These are phyloP conservation scores for Straminergon stramineum DNA, from an alignment of 225 moss, liverwort and hornwort genomes.

Conservation along the genomic window DNA sequence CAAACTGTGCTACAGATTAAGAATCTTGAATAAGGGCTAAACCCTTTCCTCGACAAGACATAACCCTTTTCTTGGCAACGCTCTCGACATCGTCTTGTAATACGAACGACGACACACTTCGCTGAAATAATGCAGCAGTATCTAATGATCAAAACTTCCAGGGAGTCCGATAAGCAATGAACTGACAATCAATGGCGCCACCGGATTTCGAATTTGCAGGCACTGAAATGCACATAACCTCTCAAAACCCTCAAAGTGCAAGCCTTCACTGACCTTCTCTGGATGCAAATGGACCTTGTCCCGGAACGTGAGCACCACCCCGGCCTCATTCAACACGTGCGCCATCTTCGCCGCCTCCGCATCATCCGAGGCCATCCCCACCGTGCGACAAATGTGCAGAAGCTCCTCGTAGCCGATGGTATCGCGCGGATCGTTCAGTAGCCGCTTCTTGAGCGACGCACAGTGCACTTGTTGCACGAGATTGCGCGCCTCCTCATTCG, in stretches of 20 bases:
- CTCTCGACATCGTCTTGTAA: neutral
- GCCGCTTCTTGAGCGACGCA: conserved; percentile 45
- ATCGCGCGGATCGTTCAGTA: conserved; percentile 59
- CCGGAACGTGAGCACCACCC: conserved; percentile 79
- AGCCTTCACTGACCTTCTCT: conserved; percentile 52
- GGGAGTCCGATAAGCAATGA: neutral
- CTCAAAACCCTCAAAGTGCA: neutral
- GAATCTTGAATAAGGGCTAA: neutral
- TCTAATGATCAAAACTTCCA: neutral
- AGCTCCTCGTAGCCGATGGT: conserved; percentile 57
- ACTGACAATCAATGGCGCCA: neutral
- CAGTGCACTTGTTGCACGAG: conserved; percentile 76
- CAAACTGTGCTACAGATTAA: neutral
- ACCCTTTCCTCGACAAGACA: neutral
- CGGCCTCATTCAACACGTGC: conserved; percentile 57
- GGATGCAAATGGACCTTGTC: conserved; percentile 83
- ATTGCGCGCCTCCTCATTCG: conserved; percentile 53
- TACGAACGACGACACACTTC: neutral
- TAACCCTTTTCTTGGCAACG: neutral
- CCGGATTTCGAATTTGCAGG: neutral
- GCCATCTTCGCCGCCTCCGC: conserved; percentile 47
- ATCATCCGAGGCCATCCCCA: conserved; percentile 35
- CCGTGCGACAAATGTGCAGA: conserved; percentile 47
- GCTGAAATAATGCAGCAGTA: neutral
- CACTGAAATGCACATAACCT: neutral